Base-by-base conservation (phyloP, 495 filamentous ascomycete species). In the Physcia stellaris region DNA sequence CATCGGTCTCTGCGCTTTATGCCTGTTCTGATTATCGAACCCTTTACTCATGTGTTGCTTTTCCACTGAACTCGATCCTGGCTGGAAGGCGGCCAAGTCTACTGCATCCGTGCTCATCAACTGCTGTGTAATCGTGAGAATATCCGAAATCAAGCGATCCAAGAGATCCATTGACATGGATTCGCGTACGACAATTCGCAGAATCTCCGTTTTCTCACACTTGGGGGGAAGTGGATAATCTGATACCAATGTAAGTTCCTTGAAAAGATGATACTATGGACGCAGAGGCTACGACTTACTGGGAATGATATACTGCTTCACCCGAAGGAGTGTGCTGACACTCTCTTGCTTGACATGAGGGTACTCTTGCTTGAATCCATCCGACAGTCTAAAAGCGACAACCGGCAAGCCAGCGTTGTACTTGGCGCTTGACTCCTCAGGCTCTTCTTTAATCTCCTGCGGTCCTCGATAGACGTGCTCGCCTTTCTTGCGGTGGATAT, bases 301-400 rank as follows among this genome's bases (percentile, higher is more conserved):
- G 20, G 79, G 80, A 44, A 85, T 76, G 44, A 83, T 83, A 59
- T 82, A 83, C 55, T 81, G 78, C 40, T 76, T 77, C 4, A 71
- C 71, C 12, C 80, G 63, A 46, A 83, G 49, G 20, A 84, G 54
- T 2, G 77, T 69, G 24, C 70, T 77, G n/a, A 84, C 60, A 10
- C 62, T 66, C 29, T 69, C 70, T 54, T 83, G 80, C 57, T 77
- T 72, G 28, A 82, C 59, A 41, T 79, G 72, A 1, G 77, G 71
- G 55, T 64, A 81, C 26, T 72, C 53, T 37, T 60, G 60, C 37
- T 68, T 66, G 61, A 84, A 83, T 2, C 67, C 62, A 43, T 80
- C 72, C 4, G 65, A 64, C 36, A 83, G 61, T 18, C 70, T 60
- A 58, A 84, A 85, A 2, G 80, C 67, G 15, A 84, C 80, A 1